A percentile compares a stretch with the other conserved stretches of the same genome.
Evolutionary conservation across 1,284 basidiomycete species (phyloP).

Genomic region (Neonothopanus nambi): DNA sequence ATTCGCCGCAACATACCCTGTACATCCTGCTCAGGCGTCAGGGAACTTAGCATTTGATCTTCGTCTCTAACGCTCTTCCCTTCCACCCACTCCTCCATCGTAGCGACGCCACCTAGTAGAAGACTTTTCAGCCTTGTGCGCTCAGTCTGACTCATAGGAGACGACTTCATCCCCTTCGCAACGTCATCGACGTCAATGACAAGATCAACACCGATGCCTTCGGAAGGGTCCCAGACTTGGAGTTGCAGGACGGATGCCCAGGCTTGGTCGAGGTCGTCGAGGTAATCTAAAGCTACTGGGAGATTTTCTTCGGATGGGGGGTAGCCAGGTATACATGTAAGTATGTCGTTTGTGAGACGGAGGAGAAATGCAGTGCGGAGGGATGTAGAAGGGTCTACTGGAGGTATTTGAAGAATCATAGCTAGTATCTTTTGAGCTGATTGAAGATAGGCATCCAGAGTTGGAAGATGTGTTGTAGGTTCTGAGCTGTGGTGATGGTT

Average conservation of each 20-base stretch:
- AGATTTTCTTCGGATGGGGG: constrained; percentile 42
- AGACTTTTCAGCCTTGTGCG: constrained; percentile 64
- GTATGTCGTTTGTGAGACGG: constrained; percentile 65
- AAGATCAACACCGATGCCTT: constrained; percentile 48
- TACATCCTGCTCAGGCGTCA: constrained; percentile 25
- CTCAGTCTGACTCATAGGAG: constrained; percentile 65
- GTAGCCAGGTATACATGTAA: constrained; percentile 62
- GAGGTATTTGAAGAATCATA: constrained; percentile 70
- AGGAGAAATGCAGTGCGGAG: constrained; percentile 66
- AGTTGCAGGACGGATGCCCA: constrained; percentile 64
- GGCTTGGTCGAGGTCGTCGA: constrained; percentile 69
- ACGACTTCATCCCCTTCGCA: constrained; percentile 32
- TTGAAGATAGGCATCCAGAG: constrained; percentile 56
- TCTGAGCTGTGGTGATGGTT: constrained; percentile 44
- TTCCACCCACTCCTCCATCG: constrained; percentile 68
- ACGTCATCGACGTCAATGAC: constrained; percentile 32
- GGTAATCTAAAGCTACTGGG: constrained; percentile 55
- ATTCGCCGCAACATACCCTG: constrained; percentile 42
- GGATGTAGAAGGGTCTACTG: constrained; percentile 63
- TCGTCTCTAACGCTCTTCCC: constrained; percentile 28
- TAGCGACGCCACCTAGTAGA: constrained; percentile 55
- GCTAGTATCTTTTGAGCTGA: constrained; percentile 55
- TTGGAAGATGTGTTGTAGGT: constrained; percentile 49
- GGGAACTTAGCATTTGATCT: constrained; percentile 25
- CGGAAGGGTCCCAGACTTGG: constrained; percentile 62